These are phyloP conservation scores for Kitagawia praeruptora DNA, from an alignment of 129 eudicot species.

Conservation along the genomic window DNA sequence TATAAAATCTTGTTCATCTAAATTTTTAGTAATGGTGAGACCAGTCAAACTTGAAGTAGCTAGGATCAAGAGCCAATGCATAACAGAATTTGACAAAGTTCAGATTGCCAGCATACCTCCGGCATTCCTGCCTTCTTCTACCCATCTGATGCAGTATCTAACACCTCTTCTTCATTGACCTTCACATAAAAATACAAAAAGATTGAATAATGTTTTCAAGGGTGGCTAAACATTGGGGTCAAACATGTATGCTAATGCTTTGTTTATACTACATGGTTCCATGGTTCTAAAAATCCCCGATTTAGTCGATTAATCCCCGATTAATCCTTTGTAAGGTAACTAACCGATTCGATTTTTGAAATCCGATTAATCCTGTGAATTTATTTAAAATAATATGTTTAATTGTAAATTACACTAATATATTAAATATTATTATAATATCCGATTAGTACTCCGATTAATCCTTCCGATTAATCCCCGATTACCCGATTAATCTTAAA, in stretches of 20 bases:
- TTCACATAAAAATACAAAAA: constrained; percentile 30
- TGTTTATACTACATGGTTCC: constrained; percentile 25
- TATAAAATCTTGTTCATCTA: neutral
- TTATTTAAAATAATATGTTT: too few species aligned
- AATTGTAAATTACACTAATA: too few species aligned
- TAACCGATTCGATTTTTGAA: too few species aligned
- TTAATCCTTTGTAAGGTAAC: too few species aligned
- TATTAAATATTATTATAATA: too few species aligned
- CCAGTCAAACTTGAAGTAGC: constrained; percentile 24
- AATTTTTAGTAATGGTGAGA: neutral
- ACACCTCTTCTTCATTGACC: constrained; percentile 29
- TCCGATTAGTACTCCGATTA: too few species aligned
- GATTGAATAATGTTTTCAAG: constrained; percentile 9
- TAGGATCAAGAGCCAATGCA: constrained; percentile 36
- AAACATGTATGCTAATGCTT: constrained; percentile 31
- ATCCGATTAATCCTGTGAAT: too few species aligned
- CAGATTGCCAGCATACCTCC: constrained; percentile 44
- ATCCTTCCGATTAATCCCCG: too few species aligned
- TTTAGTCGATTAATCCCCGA: too few species aligned
- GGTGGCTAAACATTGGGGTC: constrained; percentile 40
- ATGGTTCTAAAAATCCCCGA: too few species aligned
- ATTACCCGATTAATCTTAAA: too few species aligned
- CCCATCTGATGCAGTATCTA: constrained; percentile 36
- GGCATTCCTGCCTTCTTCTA: constrained; percentile 56
- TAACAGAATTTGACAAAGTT: constrained; percentile 30